Evolutionary conservation across 768 basidiomycete species (phyloP).

Genomic region (Auricularia cornea): DNA sequence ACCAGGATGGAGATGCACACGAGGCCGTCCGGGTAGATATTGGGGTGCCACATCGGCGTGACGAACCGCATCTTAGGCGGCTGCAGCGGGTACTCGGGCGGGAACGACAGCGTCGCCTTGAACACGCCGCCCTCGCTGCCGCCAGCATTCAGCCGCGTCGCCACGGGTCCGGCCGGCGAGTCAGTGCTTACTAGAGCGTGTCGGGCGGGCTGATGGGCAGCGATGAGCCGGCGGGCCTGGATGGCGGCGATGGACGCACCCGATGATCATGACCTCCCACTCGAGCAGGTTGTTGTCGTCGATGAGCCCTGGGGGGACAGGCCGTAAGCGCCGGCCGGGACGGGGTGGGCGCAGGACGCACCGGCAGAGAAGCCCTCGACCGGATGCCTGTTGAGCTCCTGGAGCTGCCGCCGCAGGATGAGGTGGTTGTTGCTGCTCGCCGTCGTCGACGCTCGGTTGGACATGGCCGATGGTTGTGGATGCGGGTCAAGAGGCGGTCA

Average conservation of each 20-base stretch:
- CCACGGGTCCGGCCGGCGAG: background rate
- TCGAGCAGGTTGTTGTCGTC: slow-evolving; percentile 92
- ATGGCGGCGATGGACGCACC: slow-evolving; percentile 36
- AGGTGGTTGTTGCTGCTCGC: slow-evolving; percentile 39
- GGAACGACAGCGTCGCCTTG: slow-evolving; percentile 85
- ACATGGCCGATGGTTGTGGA: no score
- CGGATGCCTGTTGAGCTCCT: slow-evolving; percentile 84
- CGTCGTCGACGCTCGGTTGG: background rate
- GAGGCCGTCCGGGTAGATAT: slow-evolving; percentile 87
- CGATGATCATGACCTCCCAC: slow-evolving; percentile 95
- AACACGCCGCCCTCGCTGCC: slow-evolving; percentile 91
- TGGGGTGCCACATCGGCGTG: slow-evolving; percentile 96
- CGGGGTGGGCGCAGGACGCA: slow-evolving; percentile 25
- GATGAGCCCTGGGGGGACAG: slow-evolving; percentile 66
- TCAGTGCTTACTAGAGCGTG: slow-evolving; percentile 73
- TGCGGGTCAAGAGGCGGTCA: no score
- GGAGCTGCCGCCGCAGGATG: slow-evolving; percentile 68
- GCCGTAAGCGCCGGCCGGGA: slow-evolving; percentile 4
- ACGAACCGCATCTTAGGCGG: slow-evolving; percentile 96
- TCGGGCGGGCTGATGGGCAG: slow-evolving; percentile 64
- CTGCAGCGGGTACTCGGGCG: slow-evolving; percentile 78
- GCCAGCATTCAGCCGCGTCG: slow-evolving; percentile 1
- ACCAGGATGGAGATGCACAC: slow-evolving; percentile 97
- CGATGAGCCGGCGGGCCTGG: slow-evolving; percentile 12
- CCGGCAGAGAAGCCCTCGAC: slow-evolving; percentile 97